These are phyloP conservation scores for Protea cynaroides DNA, from an alignment of 164 flowering plant species.

Conservation along the genomic window DNA sequence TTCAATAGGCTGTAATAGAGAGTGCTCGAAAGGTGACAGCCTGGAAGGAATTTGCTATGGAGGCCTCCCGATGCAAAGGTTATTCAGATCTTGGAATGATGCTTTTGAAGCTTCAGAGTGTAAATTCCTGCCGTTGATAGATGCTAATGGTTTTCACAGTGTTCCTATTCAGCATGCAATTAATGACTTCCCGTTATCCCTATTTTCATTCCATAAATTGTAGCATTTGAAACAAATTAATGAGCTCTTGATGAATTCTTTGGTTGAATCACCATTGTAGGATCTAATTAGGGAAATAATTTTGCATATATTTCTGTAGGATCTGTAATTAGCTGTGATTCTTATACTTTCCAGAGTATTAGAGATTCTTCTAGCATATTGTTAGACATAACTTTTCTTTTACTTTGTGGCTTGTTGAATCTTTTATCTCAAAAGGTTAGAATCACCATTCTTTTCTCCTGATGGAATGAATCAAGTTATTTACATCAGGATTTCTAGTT, in stretches of 20 bases:
- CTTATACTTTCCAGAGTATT: neutral
- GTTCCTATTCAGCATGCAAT: neutral
- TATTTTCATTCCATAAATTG: neutral
- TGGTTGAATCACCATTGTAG: neutral
- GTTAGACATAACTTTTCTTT: no score
- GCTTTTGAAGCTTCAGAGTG: slow-evolving; percentile 80
- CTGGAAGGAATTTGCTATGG: slow-evolving; percentile 92
- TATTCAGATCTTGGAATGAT: slow-evolving; percentile 85
- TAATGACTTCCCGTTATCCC: neutral
- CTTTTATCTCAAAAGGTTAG: neutral
- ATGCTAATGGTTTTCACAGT: slow-evolving; percentile 6
- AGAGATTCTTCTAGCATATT: neutral
- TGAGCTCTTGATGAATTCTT: neutral
- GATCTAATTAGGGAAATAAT: neutral
- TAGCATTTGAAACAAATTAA: neutral
- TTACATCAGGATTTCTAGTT: neutral
- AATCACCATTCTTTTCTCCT: neutral
- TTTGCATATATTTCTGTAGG: neutral
- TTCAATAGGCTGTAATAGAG: slow-evolving; percentile 66
- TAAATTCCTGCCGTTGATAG: slow-evolving; percentile 32
- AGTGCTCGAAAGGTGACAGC: slow-evolving; percentile 54
- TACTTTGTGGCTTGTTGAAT: neutral
- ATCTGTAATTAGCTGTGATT: neutral
- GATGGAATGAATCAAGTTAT: neutral
- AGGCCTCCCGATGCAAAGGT: slow-evolving; percentile 66